Percentiles rank a stretch among this genome's conserved stretches.
Evolutionary conservation across 371 early-diverging fungal genomes (phyloP).

Genomic region (Mortierella sp.): DNA sequence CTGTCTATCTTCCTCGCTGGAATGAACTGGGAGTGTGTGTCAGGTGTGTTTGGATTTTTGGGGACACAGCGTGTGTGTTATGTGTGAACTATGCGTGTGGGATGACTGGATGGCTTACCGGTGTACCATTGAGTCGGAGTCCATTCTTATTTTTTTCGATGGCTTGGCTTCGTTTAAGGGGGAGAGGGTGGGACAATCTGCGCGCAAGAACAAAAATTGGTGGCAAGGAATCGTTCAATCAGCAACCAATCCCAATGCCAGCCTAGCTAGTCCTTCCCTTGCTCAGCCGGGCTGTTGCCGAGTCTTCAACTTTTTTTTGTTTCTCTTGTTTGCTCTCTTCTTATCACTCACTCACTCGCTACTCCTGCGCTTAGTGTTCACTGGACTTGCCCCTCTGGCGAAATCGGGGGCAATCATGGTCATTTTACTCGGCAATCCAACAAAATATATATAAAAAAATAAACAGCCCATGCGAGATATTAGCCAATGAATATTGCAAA

Average conservation of each 20-base stretch:
- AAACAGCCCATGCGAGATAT: neutral
- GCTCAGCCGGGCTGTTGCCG: neutral
- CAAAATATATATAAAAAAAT: too few species aligned
- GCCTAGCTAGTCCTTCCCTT: too few species aligned
- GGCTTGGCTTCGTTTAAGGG: neutral
- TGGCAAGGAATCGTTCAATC: neutral
- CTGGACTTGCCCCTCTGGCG: neutral
- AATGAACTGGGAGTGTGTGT: too few species aligned
- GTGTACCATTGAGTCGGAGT: too few species aligned
- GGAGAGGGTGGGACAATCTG: neutral
- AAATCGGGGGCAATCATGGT: neutral
- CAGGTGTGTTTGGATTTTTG: too few species aligned
- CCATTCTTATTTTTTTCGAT: neutral
- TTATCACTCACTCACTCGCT: neutral
- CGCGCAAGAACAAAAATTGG: neutral
- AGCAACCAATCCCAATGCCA: neutral
- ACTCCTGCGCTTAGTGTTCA: neutral
- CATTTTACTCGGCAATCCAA: neutral
- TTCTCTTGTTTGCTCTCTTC: too few species aligned
- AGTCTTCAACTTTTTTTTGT: neutral
- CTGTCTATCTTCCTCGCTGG: too few species aligned
- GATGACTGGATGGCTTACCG: too few species aligned
- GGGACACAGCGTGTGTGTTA: too few species aligned
- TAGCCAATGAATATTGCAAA: neutral
- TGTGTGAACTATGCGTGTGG: neutral